Base-by-base conservation (phyloP, 2,329 filamentous ascomycete species). In the Diatrype stigma region DNA sequence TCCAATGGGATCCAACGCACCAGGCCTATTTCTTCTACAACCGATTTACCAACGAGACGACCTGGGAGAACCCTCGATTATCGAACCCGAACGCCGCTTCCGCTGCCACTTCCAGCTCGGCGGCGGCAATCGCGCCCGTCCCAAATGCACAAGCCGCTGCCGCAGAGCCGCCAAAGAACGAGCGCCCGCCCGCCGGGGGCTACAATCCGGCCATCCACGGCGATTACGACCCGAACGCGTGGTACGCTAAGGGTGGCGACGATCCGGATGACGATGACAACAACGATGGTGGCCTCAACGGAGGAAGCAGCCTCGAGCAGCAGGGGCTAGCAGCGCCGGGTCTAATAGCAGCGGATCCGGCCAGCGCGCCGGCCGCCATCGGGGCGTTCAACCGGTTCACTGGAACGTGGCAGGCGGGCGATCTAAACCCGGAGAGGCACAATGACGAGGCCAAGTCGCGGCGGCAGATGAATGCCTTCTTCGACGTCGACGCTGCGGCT, bases 181-280 rank as follows among this genome's bases (percentile, higher is more conserved):
- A 71, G 54, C 67, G 51, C 48, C 73, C 60, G 44, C 72, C 81
- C 21, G 80, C 79, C 5, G 86, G 86, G 52, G 91, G 93, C 54
- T 99, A 99, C 73, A 96, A 97, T 66, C 94, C 94, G 1, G 89
- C 90, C 22, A 93, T 99, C 44, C 94, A 99, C 68, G 94, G 94
- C 60, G 88, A 92, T 73, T 99, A 96, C 74, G 94, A 99, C 63
- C 91, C 92, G 3, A 94, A 86, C 53, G 93, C 94, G n/a, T 89
- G 91, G 74, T 99, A 99, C 67, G 93, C 94, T 11, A 80, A 89
- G 65, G 69, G 73, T 54, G 63, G 70, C 45, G 59, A 30, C 26
- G 26, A 30, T n/a, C n/a, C n/a, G 26, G 5, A 30, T 30, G 26
- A 30, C 26, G 10, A 30, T 10, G 10, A 30, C 10, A 30, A 30